Conservation (phyloP, 257 asterid genomes). For the Phtheirospermum japonicum region DNA sequence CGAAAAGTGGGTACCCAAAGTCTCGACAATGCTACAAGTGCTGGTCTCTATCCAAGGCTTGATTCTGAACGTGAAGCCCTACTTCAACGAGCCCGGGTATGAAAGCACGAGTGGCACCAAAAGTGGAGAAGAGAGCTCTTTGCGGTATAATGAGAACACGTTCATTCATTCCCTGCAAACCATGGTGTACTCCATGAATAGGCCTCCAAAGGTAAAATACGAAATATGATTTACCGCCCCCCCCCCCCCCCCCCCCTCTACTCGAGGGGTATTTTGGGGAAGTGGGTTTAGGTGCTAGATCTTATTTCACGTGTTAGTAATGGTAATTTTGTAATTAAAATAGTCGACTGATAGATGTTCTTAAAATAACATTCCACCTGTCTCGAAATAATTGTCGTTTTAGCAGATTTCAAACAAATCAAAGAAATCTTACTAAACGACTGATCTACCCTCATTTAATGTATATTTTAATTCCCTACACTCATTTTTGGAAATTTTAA, state of each 20-base stretch:
- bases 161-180: conserved; percentile 64
- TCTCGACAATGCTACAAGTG: conserved; percentile 84
- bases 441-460: no score
- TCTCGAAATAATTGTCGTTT: no score
- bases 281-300: no score
- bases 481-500: no score
- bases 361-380: neutral
- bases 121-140: conserved; percentile 50
- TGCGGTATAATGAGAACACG: conserved; percentile 63
- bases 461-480: no score
- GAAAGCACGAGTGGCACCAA: conserved; percentile 41
- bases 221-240: neutral
- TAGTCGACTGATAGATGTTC: neutral
- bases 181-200: conserved; percentile 68
- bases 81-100: conserved; percentile 81
- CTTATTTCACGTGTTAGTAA: neutral
- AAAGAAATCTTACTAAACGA: no score
- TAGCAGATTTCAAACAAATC: no score
- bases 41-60: conserved; percentile 93
- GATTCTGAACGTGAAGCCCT: conserved; percentile 83
- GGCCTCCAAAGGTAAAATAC: conserved; percentile 76
- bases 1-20: conserved; percentile 75
- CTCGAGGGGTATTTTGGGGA: no score
- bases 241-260: no score
- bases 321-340: no score